Percentiles rank a stretch among this genome's conserved stretches.
These are phyloP conservation scores for Pythium biforme DNA, from an alignment of 352 stramenopile genomes.

Conservation along the genomic window DNA sequence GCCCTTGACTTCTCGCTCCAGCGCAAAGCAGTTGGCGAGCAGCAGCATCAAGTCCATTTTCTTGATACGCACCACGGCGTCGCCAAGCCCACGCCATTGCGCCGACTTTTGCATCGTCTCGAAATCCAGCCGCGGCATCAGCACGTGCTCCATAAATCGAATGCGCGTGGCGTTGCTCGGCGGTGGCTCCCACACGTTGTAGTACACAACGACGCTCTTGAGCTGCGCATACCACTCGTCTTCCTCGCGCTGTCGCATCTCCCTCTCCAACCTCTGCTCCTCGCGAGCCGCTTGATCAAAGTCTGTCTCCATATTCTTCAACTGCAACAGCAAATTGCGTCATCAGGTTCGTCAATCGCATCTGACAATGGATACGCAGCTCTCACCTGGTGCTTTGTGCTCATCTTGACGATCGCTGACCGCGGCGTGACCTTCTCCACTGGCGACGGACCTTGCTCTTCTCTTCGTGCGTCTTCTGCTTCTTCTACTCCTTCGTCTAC, in stretches of 20 bases:
- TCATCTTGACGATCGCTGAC: conserved; percentile 29
- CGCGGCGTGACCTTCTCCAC: conserved; percentile 24
- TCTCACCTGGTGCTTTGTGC: conserved; percentile 23
- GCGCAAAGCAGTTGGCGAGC: conserved; percentile 80
- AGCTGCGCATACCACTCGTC: conserved; percentile 56
- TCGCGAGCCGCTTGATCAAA: conserved; percentile 43
- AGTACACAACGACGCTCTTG: conserved; percentile 81
- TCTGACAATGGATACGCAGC: background rate
- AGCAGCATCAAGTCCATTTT: conserved; percentile 86
- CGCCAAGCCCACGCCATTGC: conserved; percentile 65
- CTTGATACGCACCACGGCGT: conserved; percentile 59
- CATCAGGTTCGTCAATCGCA: background rate
- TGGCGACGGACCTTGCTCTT: background rate
- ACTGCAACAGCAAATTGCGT: conserved; percentile 23
- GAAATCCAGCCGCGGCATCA: conserved; percentile 74
- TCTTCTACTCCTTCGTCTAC: conserved; percentile 19
- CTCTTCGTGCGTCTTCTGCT: background rate
- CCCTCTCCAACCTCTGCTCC: conserved; percentile 43
- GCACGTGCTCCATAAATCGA: conserved; percentile 85
- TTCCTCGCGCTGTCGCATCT: conserved; percentile 54
- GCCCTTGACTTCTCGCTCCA: conserved; percentile 68
- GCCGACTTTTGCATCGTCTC: conserved; percentile 66
- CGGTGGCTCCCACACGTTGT: conserved; percentile 81
- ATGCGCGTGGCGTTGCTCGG: conserved; percentile 74
- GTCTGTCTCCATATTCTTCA: conserved; percentile 35